Evolutionary conservation across 2,329 filamentous ascomycete species (phyloP), one percentile per base, ranked within the genome.

Genomic region (Aspergillus pseudoglaucus): DNA sequence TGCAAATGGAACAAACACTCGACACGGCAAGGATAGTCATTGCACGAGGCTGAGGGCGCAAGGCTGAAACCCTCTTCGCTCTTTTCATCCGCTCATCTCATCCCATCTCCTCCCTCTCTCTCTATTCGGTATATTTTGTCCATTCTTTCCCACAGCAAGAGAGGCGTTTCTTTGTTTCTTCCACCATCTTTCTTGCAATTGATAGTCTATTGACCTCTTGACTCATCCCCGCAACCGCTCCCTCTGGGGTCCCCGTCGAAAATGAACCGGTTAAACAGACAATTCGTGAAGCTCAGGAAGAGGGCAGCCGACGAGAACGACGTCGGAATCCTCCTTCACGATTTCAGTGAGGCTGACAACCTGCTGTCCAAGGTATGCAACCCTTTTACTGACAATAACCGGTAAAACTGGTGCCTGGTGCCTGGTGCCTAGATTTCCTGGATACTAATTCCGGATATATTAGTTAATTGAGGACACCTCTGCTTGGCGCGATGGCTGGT

Each of bases 281-380:
- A 84, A 61, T 84, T 90, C 57, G 87, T 85, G 52, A 84, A 80
- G 67, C 80, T 90, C 62, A 77, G 82, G 69, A 82, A 80, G 61
- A 79, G 83, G 52, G 82, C 83, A 20, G 86, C 84, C 48, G 85
- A 93, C 67, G 85, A 88, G 63, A 84, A 84, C 55, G 85, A 88
- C 62, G 83, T 91, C 41, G 83, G 84, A 9, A 78, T 84, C 40
- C 75, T 93, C 46, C 72, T 94, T 48, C 84, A 81, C 58, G 88
- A 93, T 61, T 93, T 90, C 63, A 85, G 89, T 57, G 84, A 90
- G 66, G 85, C 84, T 22, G 86, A 93, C 65, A 80, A 80, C 56
- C 79, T 90, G 63, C 76, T 93, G 53, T 77, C 80, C 54, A 83
- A 82, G 75, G 87, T 89, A 73, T 49, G 72, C 45, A 44, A 47